These are phyloP conservation scores for Aspergillus nomiae DNA, from an alignment of 2,329 filamentous ascomycete species.

Conservation along the genomic window DNA sequence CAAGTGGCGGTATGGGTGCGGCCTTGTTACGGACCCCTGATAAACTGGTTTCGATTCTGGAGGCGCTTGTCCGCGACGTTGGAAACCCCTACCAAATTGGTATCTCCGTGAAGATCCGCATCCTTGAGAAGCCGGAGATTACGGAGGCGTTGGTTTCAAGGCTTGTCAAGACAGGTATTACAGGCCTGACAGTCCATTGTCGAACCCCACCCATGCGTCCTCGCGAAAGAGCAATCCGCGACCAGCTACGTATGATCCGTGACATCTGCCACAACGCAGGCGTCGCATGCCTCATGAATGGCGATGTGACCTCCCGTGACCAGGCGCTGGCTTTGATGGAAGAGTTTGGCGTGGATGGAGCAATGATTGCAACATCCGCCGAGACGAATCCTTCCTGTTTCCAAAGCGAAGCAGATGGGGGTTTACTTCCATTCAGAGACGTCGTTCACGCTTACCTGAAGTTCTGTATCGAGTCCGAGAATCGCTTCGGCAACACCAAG, in stretches of 20 bases:
- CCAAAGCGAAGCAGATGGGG: conserved; percentile 67
- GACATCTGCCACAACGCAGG: conserved; percentile 78
- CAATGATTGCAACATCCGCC: conserved; percentile 94
- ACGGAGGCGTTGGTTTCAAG: conserved; percentile 77
- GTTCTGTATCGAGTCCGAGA: conserved; percentile 73
- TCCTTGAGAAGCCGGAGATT: conserved; percentile 73
- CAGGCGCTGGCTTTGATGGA: conserved; percentile 70
- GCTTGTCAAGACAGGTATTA: conserved; percentile 86
- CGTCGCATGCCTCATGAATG: conserved; percentile 94
- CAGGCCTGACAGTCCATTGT: conserved; percentile 89
- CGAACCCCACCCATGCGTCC: conserved; percentile 95
- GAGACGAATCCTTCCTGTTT: conserved; percentile 93
- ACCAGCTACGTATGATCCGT: conserved; percentile 81
- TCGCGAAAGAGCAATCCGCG: conserved; percentile 80
- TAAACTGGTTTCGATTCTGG: conserved; percentile 77
- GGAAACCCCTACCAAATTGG: conserved; percentile 79
- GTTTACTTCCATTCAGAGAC: conserved; percentile 71
- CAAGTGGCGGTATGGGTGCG: conserved; percentile 91
- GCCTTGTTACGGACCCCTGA: conserved; percentile 85
- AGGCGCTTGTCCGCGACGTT: conserved; percentile 77
- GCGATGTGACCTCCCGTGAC: conserved; percentile 77
- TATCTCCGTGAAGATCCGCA: conserved; percentile 94
- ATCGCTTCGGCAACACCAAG: conserved; percentile 91
- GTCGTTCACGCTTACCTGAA: conserved; percentile 76
- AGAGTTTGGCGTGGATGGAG: conserved; percentile 86